Evolutionary conservation across 2,329 filamentous ascomycete species (phyloP), one percentile per base, ranked within the genome.

Genomic region (Colletotrichum chrysophilum): DNA sequence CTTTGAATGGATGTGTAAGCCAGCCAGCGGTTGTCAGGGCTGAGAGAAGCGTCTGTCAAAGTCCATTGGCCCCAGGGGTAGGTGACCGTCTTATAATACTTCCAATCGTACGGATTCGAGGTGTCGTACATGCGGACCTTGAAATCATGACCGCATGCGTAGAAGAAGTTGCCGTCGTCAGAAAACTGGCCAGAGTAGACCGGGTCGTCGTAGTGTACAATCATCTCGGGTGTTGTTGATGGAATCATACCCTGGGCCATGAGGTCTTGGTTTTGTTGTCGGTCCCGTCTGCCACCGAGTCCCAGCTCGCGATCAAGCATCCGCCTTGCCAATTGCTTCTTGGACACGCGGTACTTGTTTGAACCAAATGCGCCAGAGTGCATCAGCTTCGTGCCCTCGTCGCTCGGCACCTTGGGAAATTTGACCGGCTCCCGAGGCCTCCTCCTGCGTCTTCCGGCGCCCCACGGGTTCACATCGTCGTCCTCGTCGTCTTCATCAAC

Each of bases 131-230:
- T 96, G 69, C 96, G 94, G 12, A 99, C 96, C 79, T 93, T 94
- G 86, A 98, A 98, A 84, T 98, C 96, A 84, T 98, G 95, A 12
- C 94, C 94, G 81, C 94, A 97, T 7, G 94, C 93, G 82, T 96
- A 98, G 87, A 98, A 98, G 87, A 98, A 98, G 84, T 98, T 98
- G 30, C 97, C 97, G 80, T 99, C 97, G 78, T 97, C 95, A 0
- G 95, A 98, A 83, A 98, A 99, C 82, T 98, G 96, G 2, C 97
- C 97, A 4, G 95, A 98, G 82, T 98, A 98, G 69, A 97, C 96
- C 55, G 95, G 93, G 7, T 93, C 90, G 71, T 96, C 92, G 82
- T 96, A 97, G 80, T 98, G 94, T 77, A 98, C 93, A 76, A 98
- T 94, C 80, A 94, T 94, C 81, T 98, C 96, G 1, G 95, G 93